Conservation (phyloP, 2,329 filamentous ascomycete genomes). For the Eutypa lata region DNA sequence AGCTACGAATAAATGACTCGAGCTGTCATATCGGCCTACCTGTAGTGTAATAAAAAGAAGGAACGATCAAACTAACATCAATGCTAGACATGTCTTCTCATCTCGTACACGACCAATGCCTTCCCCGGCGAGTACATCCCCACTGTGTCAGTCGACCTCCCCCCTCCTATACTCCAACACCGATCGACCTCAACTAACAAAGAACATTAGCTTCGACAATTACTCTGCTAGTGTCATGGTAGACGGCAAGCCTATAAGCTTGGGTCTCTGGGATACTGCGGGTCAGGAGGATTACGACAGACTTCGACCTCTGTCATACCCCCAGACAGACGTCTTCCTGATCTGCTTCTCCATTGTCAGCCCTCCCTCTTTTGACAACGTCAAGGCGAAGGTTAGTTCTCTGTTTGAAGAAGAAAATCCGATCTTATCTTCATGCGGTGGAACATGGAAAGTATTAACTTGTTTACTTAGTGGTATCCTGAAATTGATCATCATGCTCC, state of each 20-base stretch:
- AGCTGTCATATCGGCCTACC: constrained; percentile 2
- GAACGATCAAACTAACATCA: constrained; percentile 25
- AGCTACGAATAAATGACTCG: constrained; percentile 8
- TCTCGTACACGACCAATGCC: constrained; percentile 98
- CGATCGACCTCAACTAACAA: constrained; percentile 14
- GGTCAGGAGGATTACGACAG: constrained; percentile 98
- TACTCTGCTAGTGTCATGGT: constrained; percentile 99
- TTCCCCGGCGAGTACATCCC: constrained; percentile 99
- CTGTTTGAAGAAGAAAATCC: too few relatives aligned
- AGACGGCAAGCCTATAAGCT: constrained; percentile 93
- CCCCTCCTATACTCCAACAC: constrained; percentile 2
- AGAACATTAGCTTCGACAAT: constrained; percentile 78
- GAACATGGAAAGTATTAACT: constrained; percentile 1
- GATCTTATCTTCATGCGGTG: background rate
- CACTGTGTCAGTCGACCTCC: constrained; percentile 69
- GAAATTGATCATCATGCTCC: constrained; percentile 97
- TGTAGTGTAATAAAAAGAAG: background rate
- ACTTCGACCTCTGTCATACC: constrained; percentile 91
- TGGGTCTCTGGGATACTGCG: constrained; percentile 97
- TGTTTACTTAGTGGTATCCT: constrained; percentile 74
- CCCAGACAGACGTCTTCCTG: constrained; percentile 96
- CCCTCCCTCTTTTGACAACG: constrained; percentile 97
- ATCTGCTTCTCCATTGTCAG: constrained; percentile 99
- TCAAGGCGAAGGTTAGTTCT: constrained; percentile 83
- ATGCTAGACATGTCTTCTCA: constrained; percentile 88